Base-by-base conservation (phyloP, 495 filamentous ascomycete species). In the Hyaloscypha variabilis region DNA sequence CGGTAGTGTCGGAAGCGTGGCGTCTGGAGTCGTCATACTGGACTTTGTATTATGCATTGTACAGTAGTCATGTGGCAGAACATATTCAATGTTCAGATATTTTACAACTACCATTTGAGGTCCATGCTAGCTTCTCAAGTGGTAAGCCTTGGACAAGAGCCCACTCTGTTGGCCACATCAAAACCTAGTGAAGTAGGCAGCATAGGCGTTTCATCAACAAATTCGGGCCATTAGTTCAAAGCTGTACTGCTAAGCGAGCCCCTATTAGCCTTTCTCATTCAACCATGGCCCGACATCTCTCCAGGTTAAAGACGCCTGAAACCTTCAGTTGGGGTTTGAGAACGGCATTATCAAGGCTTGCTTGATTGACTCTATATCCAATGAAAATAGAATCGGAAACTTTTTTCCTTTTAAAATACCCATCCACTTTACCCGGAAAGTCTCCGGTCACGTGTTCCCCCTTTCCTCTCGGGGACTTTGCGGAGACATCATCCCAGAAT, bases 1-100 rank as follows among this genome's bases (percentile, higher is more conserved):
- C 8, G 19, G 8, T 58, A 58, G 28, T 28, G 25, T 54, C 26
- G 51, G 11, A 54, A 54, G 51, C 51, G 25, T 54, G 51, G 51
- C 51, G 51, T 54, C 26, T 54, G 51, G 51, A 17, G 21, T 54
- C 6, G 5, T 19, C 51, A 25, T 13, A 25, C 51, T 39, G 56
- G 54, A n/a, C 8, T 8, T 1, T 28, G 28, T 36, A 51, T 51
- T 51, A 51, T 51, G 23, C 23, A 51, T 31, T 19, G 25, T 58
- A 31, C 54, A 29, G 54, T 29, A 31, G 26, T 26, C 11, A 21
- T 11, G 11, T 2, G n/a, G 26, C 21, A n/a, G n/a, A n/a, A n/a
- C n/a, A n/a, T n/a, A 50, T 50, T 23, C 46, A 26, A 26, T 28
- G 52, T 25, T 26, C 28, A 28, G 28, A 55, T 53, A 28, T 55